Evolutionary conservation across 2,329 filamentous ascomycete species (phyloP), one percentile per base, ranked within the genome.

Genomic region (Sporothrix pseudoabietina): DNA sequence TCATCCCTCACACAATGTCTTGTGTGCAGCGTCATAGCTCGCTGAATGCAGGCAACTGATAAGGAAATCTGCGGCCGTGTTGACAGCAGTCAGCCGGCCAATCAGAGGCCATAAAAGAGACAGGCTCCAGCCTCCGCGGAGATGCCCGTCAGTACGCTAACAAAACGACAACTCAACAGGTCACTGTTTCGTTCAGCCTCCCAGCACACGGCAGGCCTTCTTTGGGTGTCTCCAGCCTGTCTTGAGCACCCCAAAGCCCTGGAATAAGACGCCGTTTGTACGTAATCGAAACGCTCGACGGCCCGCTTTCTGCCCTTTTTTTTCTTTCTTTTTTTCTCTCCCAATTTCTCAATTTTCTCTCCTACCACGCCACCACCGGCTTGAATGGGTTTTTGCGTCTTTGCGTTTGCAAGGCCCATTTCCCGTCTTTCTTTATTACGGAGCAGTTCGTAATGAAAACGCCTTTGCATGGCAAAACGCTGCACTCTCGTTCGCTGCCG

Each of bases 401-500:
- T 52, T 59, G 52, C 52, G 32, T 39, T 30, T 55, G 30, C 41
- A 30, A 35, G 57, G n/a, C 35, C 52, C 32, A 41, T 59, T 72
- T 70, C 61, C 54, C 41, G 66, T 26, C 57, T 69, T 73, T 55
- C 55, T 65, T 73, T 72, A 69, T 71, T 26, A 26, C 26, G 26
- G 26, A 26, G 26, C 26, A 26, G 26, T 26, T 26, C 26, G 74
- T 75, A 69, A 75, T 75, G 54, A 54, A 61, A 57, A 73, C 30
- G 4, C 16, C 30, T 19, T 65, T 52, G n/a, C 41, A 66, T 63
- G 71, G 47, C 59, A 49, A 32, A 57, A 65, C 41, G 52, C 16
- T 32, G 39, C 30, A 22, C 19, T 74, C 54, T 75, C 69, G 63
- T 75, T 75, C 74, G 74, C 70, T 72, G 66, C 63, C 66, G 32